A percentile compares a stretch with the other conserved stretches of the same genome.
phyloP scores from a whole-genome alignment of 768 basidiomycete species.

The Russula sp. region DNA sequence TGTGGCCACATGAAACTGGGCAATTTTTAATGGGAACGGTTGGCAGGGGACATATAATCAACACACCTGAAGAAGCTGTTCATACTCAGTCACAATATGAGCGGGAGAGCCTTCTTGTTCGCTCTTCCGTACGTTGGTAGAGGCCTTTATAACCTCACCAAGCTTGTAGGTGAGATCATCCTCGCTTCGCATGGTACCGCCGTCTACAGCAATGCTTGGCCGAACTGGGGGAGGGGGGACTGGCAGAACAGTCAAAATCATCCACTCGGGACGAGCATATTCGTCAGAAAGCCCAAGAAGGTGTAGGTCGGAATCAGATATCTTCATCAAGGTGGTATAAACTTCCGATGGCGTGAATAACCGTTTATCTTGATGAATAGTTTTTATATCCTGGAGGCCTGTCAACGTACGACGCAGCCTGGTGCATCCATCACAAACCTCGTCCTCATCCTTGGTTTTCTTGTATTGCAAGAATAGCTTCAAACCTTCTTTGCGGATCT shows the following conservation, averaged over 20 bases:
- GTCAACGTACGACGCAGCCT: conserved; percentile 11
- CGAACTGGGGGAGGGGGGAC: conserved; percentile 98
- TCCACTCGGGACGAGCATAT: conserved; percentile 98
- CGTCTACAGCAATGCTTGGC: conserved; percentile 95
- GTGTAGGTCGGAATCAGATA: conserved; percentile 80
- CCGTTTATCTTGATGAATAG: conserved; percentile 74
- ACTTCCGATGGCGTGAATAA: conserved; percentile 79
- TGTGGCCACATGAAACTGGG: conserved; percentile 93
- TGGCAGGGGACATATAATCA: not conserved
- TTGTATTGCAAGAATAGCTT: conserved; percentile 95
- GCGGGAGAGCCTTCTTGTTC: conserved; percentile 97
- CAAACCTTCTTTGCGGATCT: conserved; percentile 87
- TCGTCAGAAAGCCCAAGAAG: conserved; percentile 90
- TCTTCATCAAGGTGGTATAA: conserved; percentile 94
- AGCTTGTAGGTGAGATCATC: conserved; percentile 99
- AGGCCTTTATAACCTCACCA: conserved; percentile 93
- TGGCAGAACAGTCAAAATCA: conserved; percentile 96
- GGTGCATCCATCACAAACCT: conserved; percentile 40
- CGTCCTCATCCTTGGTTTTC: conserved; percentile 89
- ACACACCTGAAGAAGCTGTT: conserved; percentile 86
- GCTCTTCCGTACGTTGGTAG: conserved; percentile 82
- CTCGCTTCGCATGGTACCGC: conserved; percentile 93
- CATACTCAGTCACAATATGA: conserved; percentile 92
- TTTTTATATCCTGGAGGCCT: conserved; percentile 59
- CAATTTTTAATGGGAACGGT: not conserved